A percentile compares a stretch with the other conserved stretches of the same genome.
Conservation (phyloP, 1,139 yeast genomes). For the Starmera stellimalicola region DNA sequence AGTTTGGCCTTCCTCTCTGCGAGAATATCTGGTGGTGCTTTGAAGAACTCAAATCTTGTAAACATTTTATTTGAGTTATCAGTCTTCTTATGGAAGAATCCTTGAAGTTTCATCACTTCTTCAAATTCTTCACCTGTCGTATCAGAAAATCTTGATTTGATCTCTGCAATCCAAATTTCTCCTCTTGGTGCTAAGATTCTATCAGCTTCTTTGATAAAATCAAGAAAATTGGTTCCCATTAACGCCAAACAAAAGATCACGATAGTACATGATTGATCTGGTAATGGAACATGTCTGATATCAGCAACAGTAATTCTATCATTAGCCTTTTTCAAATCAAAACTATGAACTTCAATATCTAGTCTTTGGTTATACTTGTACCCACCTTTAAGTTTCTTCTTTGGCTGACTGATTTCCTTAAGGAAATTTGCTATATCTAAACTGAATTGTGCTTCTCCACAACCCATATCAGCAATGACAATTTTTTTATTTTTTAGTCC, state of each 20-base stretch:
- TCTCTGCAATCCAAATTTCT: conserved; percentile 95
- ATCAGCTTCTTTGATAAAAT: conserved; percentile 83
- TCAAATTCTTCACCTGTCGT: conserved; percentile 65
- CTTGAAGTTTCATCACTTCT: conserved; percentile 62
- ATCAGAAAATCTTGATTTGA: conserved; percentile 81
- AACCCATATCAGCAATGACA: conserved; percentile 95
- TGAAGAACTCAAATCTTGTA: conserved; percentile 86
- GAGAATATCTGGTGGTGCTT: conserved; percentile 65
- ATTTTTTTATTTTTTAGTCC: conserved; percentile 41
- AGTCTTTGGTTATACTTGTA: conserved; percentile 26
- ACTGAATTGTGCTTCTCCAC: conserved; percentile 92
- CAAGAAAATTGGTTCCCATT: conserved; percentile 95
- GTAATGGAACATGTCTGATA: conserved; percentile 80
- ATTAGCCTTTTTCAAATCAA: conserved; percentile 81
- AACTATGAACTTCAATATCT: conserved; percentile 68
- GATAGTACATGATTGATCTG: conserved; percentile 66
- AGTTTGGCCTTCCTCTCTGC: conserved; percentile 57
- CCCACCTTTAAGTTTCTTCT: conserved; percentile 27
- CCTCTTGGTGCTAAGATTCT: conserved; percentile 85
- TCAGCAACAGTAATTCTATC: conserved; percentile 92
- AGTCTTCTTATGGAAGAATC: conserved; percentile 81
- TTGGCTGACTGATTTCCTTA: conserved; percentile 27
- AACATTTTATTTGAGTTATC: conserved; percentile 91
- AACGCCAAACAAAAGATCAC: conserved; percentile 88
- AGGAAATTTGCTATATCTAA: conserved; percentile 48